Conservation (phyloP, 1,284 basidiomycete genomes). For the Ganoderma meredithae region DNA sequence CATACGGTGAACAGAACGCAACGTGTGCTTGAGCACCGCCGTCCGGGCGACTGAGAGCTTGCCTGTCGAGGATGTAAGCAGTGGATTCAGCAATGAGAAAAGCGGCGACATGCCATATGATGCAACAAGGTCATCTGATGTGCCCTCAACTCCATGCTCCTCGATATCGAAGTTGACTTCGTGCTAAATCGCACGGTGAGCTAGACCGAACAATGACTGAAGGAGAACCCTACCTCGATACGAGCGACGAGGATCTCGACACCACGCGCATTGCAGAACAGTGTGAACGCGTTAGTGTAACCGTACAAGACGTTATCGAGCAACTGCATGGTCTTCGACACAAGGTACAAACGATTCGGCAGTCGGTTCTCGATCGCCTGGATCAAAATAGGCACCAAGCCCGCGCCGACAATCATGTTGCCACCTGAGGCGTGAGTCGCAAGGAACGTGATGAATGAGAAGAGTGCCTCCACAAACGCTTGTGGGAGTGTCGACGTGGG, state of each 20-base stretch:
- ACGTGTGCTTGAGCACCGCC: conserved; percentile 87
- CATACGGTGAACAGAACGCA: conserved; percentile 95
- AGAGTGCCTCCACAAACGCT: conserved; percentile 85
- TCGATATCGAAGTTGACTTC: conserved; percentile 77
- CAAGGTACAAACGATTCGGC: conserved; percentile 70
- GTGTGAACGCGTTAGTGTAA: conserved; percentile 86
- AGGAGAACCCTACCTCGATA: conserved; percentile 70
- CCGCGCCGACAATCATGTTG: conserved; percentile 97
- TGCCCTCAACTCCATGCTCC: conserved; percentile 54
- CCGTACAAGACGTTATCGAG: conserved; percentile 94
- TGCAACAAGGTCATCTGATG: conserved; percentile 57
- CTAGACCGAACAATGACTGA: conserved; percentile 25
- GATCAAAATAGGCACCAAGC: conserved; percentile 88
- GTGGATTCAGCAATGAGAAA: neutral
- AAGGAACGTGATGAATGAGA: conserved; percentile 90
- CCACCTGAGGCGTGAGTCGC: conserved; percentile 86
- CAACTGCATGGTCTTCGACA: conserved; percentile 91
- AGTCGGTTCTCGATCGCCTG: conserved; percentile 85
- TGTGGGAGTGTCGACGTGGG: conserved; percentile 74
- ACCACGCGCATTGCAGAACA: conserved; percentile 88
- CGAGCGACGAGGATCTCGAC: conserved; percentile 87
- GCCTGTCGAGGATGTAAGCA: conserved; percentile 44
- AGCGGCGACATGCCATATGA: conserved; percentile 57
- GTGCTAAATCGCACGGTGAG: conserved; percentile 50
- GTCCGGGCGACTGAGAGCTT: conserved; percentile 73